Evolutionary conservation across 768 basidiomycete species (phyloP), one percentile per base, ranked within the genome.

Genomic region (Boletus edulis): DNA sequence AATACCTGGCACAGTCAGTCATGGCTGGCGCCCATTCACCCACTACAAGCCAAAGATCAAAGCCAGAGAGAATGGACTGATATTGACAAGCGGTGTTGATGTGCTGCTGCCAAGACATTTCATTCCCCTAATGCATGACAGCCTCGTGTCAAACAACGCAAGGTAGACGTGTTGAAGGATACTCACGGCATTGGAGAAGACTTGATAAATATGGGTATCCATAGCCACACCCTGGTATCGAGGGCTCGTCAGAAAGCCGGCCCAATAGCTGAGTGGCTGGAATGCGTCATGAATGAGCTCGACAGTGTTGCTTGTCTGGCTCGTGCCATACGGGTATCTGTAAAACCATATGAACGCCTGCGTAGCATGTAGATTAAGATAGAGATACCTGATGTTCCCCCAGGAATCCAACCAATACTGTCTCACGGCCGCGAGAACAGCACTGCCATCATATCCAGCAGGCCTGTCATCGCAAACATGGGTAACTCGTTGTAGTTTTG

Each of bases 11-110:
- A 59, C 90, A 91, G 63, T 91, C 91, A 8, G 82, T 92, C 49
- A 79, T 72, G 3, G 87, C 88, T 3, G 89, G 81, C 1, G 88
- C 84, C 86, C 90, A 97, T 73, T 97, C 94, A 40, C 94, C 93
- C 24, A 94, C 91, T 42, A 94, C 76, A 15, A 83, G 78, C 93
- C 91, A 93, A 27, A 94, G 78, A 38, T 81, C 77, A 60, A 83
- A 85, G 18, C 64, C 61, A 0, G 79, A 66, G 7, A 92, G 76
- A 1, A 73, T 62, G 11, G 74, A 70, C 13, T 72, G 75, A 37
- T 73, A 67, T 46, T 59, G 59, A 62, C 91, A 93, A 5, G 85
- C 87, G 3, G 76, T 64, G 46, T 71, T 57, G 39, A 91, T 87
- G 61, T 91, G 89, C 48, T 85, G 70, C 27, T 74, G 62, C 49